phyloP scores from a whole-genome alignment of 2,329 filamentous ascomycete species.

The Diaporthe vexans region DNA sequence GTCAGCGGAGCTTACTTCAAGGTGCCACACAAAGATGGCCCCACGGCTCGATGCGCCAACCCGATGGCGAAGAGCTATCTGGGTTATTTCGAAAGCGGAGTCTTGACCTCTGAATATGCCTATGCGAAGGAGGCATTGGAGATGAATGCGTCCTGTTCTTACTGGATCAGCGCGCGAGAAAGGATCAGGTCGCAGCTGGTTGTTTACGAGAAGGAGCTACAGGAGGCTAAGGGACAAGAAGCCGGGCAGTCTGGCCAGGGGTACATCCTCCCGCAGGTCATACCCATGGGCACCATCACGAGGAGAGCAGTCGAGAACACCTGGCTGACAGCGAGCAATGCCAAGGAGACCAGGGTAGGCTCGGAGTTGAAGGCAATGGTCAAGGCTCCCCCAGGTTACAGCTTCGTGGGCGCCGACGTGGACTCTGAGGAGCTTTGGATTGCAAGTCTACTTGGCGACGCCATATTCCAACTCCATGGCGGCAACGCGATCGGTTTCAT shows the following conservation, averaged over 20 bases:
- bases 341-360: constrained; percentile 94
- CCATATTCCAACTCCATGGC: constrained; percentile 93
- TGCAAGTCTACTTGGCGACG: constrained; percentile 92
- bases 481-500: constrained; percentile 99
- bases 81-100: constrained; percentile 90
- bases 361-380: constrained; percentile 99
- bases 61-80: constrained; percentile 94
- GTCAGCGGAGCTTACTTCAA: constrained; percentile 82
- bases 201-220: constrained; percentile 80
- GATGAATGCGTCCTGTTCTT: constrained; percentile 99
- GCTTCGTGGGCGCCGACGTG: constrained; percentile 96
- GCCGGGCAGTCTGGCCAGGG: constrained; percentile 61
- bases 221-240: constrained; percentile 41
- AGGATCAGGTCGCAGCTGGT: constrained; percentile 96
- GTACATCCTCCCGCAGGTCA: constrained; percentile 94
- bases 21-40: constrained; percentile 95
- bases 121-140: constrained; percentile 96
- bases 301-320: constrained; percentile 96
- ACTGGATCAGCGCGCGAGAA: constrained; percentile 97
- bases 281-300: constrained; percentile 98
- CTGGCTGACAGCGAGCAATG: constrained; percentile 97
- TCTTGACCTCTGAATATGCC: constrained; percentile 85
- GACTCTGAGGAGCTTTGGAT: constrained; percentile 99
- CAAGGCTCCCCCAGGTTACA: constrained; percentile 88
- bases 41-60: constrained; percentile 84